These are phyloP conservation scores for Dactylellina drechsleri DNA, from an alignment of 2,329 filamentous ascomycete genomes.

Conservation along the genomic window DNA sequence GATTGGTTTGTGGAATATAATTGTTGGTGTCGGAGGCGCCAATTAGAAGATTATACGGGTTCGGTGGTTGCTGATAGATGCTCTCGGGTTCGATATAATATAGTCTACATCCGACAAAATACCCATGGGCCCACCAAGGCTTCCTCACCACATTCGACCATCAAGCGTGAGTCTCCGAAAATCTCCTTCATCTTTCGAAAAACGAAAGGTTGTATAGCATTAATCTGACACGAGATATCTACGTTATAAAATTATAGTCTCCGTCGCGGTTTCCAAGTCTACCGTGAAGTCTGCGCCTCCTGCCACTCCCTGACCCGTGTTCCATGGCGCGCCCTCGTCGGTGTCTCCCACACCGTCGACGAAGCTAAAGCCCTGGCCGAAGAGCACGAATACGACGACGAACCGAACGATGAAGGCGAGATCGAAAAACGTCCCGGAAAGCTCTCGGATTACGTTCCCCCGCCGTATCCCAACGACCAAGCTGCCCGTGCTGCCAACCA, in stretches of 20 bases:
- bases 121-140: conserved; percentile 95
- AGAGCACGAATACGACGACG: conserved; percentile 97
- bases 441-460: conserved; percentile 94
- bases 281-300: conserved; percentile 95
- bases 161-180: conserved; percentile 76
- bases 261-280: conserved; percentile 98
- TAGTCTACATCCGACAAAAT: conserved; percentile 89
- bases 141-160: conserved; percentile 97
- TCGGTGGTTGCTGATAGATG: conserved; percentile 52
- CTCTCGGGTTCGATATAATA: conserved; percentile 64
- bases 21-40: conserved; percentile 48
- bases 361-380: conserved; percentile 98
- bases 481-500: conserved; percentile 98
- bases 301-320: conserved; percentile 97
- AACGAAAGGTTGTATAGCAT: neutral
- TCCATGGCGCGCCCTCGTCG: conserved; percentile 91
- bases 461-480: conserved; percentile 99
- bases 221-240: neutral
- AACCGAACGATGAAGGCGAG: conserved; percentile 97
- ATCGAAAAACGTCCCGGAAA: conserved; percentile 99
- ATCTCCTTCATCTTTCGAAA: neutral
- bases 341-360: conserved; percentile 91
- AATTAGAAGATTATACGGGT: conserved; percentile 55
- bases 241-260: conserved; percentile 69
- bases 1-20: conserved; percentile 10